Base-by-base conservation (phyloP, 2,329 filamentous ascomycete genomes). In the Diaporthe caulivora region DNA sequence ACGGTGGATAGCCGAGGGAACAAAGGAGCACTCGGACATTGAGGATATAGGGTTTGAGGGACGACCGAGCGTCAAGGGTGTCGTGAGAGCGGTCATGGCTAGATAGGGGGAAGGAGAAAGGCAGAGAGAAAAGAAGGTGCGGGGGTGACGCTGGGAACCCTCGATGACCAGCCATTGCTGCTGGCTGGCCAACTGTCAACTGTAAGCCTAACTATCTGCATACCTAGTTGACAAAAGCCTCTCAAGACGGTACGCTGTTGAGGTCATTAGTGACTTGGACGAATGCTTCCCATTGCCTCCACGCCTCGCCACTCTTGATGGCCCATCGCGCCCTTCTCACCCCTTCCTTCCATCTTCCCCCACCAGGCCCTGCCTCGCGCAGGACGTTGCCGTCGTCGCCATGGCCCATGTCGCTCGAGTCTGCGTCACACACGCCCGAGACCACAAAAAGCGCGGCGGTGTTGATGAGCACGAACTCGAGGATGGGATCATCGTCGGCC, bases 401-500 rank as follows among this genome's bases (percentile, higher is more conserved):
- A 60, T 88, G 85, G 0, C 94, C 94, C 93, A 97, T 94, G 80
- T 90, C 85, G 80, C 94, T 97, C 40, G 87, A 88, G 73, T 97
- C 93, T 0, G 93, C 91, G 76, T 98, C 96, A 80, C 95, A 97
- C 44, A 98, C 87, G 3, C 97, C 97, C 2, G 94, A 93, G 4
- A 93, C 89, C 0, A 97, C 96, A 70, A 99, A 89, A 68, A 99
- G 85, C 1, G 95, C 94, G 0, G 96, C 95, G 1, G 96, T 94
- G 80, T 99, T 99, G 84, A 98, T 93, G 68, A 98, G 88, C 26
- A 99, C 95, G 80, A 99, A 99, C 80, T 97, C 93, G 75, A 98
- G 83, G 69, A 99, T 94, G 0, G 97, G 95, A 78, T 98, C 91
- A 77, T 97, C 91, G 15, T 89, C 88, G 0, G 91, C 85, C 60